phyloP scores from a whole-genome alignment of 495 filamentous ascomycete species.

The Penicillium lividum region DNA sequence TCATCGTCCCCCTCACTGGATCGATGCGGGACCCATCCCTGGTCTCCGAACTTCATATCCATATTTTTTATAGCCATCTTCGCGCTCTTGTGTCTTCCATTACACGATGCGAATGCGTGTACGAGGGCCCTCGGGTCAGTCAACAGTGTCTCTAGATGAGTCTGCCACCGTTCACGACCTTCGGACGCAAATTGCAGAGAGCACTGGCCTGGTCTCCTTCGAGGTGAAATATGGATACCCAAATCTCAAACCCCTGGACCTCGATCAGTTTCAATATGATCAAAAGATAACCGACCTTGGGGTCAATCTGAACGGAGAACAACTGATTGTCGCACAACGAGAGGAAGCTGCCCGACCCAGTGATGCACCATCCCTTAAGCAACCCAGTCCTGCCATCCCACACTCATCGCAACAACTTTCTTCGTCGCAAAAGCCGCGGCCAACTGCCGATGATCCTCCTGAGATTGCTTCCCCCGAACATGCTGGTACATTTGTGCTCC shows the following conservation, averaged over 20 bases:
- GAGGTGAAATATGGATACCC: conserved; percentile 90
- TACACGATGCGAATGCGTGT: conserved; percentile 60
- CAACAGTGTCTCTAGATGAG: conserved; percentile 64
- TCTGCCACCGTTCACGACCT: conserved; percentile 67
- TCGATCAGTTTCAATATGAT: conserved; percentile 49
- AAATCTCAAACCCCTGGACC: conserved; percentile 61
- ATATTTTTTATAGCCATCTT: background rate
- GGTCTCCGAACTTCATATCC: background rate
- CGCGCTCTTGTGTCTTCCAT: background rate
- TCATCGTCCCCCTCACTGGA: conserved; percentile 6
- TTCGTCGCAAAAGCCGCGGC: conserved; percentile 21
- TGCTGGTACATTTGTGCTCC: conserved; percentile 69
- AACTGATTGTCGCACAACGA: conserved; percentile 65
- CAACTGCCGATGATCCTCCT: conserved; percentile 58
- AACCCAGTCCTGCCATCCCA: conserved; percentile 22
- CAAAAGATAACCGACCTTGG: conserved; percentile 55
- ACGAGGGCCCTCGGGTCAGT: conserved; percentile 61
- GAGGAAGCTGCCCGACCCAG: conserved; percentile 29
- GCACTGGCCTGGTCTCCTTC: conserved; percentile 54
- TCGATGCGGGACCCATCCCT: conserved; percentile 1
- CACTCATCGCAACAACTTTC: conserved; percentile 21
- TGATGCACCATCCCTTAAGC: conserved; percentile 21
- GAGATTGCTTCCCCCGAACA: conserved; percentile 65
- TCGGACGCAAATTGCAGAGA: conserved; percentile 51
- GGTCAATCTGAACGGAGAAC: conserved; percentile 78